Evolutionary conservation across 2,329 filamentous ascomycete species (phyloP), one percentile per base, ranked within the genome.

Genomic region (Bisporella sp.): DNA sequence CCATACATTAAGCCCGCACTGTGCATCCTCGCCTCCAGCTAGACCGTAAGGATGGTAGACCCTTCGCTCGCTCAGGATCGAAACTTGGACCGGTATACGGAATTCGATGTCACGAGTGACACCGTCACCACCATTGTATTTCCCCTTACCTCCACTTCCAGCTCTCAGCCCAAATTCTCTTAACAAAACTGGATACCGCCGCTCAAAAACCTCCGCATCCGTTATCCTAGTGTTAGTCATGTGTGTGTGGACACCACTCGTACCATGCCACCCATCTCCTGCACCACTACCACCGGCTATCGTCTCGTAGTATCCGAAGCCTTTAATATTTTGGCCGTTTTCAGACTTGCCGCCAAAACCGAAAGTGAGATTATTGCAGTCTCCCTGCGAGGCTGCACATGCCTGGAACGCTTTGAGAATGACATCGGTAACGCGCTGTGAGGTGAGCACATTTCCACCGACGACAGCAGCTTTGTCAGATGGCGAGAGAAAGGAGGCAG

Each of bases 181-280:
- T 37, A 92, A 69, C 1, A 92, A 65, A 2, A 89, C 85, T 0
- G 86, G 86, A 60, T 90, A 89, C 7, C 87, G 72, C 21, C 84
- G 74, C 69, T 92, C 87, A 57, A 91, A 86, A 6, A 89, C 78
- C 64, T 92, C 87, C 0, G 84, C 75, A 63, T 92, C 87, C 0
- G 87, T 91, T 61, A 91, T 91, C 9, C 86, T 77, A 4, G 87
- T 92, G 65, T 92, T 92, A 7, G 87, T 91, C 84, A 90, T 89
- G 68, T 91, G 86, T 1, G 80, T 85, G 63, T 91, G 87, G 13
- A 90, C 85, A 28, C 85, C 87, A 37, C 43, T 81, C 8, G 85
- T 84, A 37, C 87, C 87, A 53, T 85, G 73, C 87, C 87, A 91
- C 11, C 74, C 73, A 0, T 82, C 77, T 0, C 87, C 87, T 0